Evolutionary conservation across 148 eudicot species (phyloP), one percentile per base, ranked within the genome.

Genomic region (Cornus florida): DNA sequence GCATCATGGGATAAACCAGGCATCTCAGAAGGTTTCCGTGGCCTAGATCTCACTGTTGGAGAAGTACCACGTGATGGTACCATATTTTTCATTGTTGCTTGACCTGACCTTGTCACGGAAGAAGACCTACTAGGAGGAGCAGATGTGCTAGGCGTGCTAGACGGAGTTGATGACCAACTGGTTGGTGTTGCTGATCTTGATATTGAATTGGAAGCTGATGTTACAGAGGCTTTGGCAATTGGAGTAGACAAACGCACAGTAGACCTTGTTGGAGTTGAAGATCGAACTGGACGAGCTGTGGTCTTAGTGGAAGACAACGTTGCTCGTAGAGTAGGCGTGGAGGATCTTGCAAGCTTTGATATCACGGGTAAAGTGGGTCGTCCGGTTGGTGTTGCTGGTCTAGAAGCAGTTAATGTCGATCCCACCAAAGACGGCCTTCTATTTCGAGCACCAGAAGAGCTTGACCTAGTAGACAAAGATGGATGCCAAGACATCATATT

Each of bases 21-120:
- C 95, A 92, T 93, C 84, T 96, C 99, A 38, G 93, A 87, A n/a
- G 99, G 99, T 73, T 93, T 96, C 99, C 99, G 93, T 41, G 95
- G 92, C 83, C 91, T 87, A 70, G 95, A 87, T 86, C 89, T 90
- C 76, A 89, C 90, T 5, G 95, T 82, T 7, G 99, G 99, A 48
- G 99, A 96, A 73, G 87, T 81, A 69, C 92, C 86, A 68, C 95
- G 91, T 38, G 92, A 80, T 31, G 91, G 86, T 24, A 66, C 88
- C 2, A 90, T 80, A 77, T 87, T 95, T 83, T 70, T 86, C 71
- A 82, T 41, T 66, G 89, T 78, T 68, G 84, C 80, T 5, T 90
- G 48, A 68, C 88, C 95, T 24, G 89, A 76, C 77, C 80, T 93
- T 39, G 84, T 53, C 75, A 83, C 87, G 77, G 87, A 86, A 31